phyloP scores from a whole-genome alignment of 148 eudicot species.

The Fallopia convolvulus region DNA sequence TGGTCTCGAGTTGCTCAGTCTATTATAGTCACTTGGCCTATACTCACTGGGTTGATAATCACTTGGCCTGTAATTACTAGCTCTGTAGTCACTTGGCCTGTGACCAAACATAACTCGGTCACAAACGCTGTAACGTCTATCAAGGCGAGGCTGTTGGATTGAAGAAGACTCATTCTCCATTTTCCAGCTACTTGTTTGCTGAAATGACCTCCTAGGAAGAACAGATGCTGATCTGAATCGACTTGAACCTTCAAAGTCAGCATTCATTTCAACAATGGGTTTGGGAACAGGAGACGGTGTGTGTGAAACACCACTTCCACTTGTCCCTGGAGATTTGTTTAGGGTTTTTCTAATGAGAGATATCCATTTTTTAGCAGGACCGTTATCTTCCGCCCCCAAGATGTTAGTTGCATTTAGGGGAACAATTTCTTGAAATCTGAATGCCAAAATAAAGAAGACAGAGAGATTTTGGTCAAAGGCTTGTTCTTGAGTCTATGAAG shows the following conservation, averaged over 20 bases:
- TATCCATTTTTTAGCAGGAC: slow-evolving; percentile 91
- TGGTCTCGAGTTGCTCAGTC: slow-evolving; percentile 58
- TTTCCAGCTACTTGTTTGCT: slow-evolving; percentile 54
- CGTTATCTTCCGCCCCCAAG: slow-evolving; percentile 84
- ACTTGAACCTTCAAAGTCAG: slow-evolving; percentile 79
- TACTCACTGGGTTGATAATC: slow-evolving; percentile 20
- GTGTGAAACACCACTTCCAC: slow-evolving; percentile 53
- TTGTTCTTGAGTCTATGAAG: not conserved
- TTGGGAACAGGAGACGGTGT: slow-evolving; percentile 92
- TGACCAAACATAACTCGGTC: slow-evolving; percentile 75
- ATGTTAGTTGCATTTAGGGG: slow-evolving; percentile 92
- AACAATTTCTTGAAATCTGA: slow-evolving; percentile 91
- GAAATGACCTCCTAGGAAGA: slow-evolving; percentile 76
- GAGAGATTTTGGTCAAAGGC: not conserved
- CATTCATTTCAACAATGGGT: slow-evolving; percentile 74
- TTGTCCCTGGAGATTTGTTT: slow-evolving; percentile 76
- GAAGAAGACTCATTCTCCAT: slow-evolving; percentile 56
- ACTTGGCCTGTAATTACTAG: slow-evolving; percentile 30
- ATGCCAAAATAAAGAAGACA: slow-evolving; percentile 5
- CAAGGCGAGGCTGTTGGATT: slow-evolving; percentile 66
- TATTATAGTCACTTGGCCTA: slow-evolving; percentile 13
- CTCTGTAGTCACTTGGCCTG: slow-evolving; percentile 56
- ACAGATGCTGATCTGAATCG: slow-evolving; percentile 50
- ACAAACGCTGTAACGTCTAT: slow-evolving; percentile 84
- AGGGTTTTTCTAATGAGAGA: slow-evolving; percentile 59